These are phyloP conservation scores for Lactarius sp. DNA, from an alignment of 768 basidiomycete genomes.

Conservation along the genomic window DNA sequence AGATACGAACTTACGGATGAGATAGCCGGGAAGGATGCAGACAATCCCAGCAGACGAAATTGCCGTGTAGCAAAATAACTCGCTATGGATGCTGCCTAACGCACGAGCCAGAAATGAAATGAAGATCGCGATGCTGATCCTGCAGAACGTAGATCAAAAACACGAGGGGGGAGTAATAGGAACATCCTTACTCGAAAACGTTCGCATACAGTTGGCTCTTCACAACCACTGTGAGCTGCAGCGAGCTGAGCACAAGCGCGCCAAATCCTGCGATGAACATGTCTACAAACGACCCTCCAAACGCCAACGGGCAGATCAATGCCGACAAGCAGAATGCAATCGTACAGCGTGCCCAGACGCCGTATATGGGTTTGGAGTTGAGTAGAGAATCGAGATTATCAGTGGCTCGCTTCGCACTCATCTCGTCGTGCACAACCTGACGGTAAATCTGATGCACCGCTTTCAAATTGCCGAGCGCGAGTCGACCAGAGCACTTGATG, in stretches of 20 bases:
- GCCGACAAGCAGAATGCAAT: conserved; percentile 67
- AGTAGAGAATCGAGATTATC: conserved; percentile 59
- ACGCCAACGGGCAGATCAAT: conserved; percentile 78
- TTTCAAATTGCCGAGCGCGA: conserved; percentile 80
- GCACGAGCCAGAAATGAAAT: conserved; percentile 79
- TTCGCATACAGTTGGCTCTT: conserved; percentile 80
- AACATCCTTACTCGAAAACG: conserved; percentile 71
- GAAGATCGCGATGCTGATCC: conserved; percentile 74
- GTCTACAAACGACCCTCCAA: conserved; percentile 78
- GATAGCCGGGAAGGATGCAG: conserved; percentile 81
- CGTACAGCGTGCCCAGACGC: conserved; percentile 53
- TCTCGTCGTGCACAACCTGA: conserved; percentile 82
- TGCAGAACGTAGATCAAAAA: conserved; percentile 29
- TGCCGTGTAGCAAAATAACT: conserved; percentile 85
- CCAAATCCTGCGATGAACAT: conserved; percentile 71
- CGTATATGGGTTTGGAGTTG: conserved; percentile 58
- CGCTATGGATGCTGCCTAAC: conserved; percentile 66
- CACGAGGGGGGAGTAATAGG: neutral
- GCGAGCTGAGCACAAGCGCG: conserved; percentile 59
- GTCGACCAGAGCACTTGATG: conserved; percentile 66
- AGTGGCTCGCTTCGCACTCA: conserved; percentile 71
- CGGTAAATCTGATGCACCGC: conserved; percentile 82
- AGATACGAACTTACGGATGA: conserved; percentile 51
- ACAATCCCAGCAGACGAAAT: conserved; percentile 84
- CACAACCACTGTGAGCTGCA: conserved; percentile 66